Conservation (phyloP, 2,329 filamentous ascomycete species). For the Fusarium tupiense region DNA sequence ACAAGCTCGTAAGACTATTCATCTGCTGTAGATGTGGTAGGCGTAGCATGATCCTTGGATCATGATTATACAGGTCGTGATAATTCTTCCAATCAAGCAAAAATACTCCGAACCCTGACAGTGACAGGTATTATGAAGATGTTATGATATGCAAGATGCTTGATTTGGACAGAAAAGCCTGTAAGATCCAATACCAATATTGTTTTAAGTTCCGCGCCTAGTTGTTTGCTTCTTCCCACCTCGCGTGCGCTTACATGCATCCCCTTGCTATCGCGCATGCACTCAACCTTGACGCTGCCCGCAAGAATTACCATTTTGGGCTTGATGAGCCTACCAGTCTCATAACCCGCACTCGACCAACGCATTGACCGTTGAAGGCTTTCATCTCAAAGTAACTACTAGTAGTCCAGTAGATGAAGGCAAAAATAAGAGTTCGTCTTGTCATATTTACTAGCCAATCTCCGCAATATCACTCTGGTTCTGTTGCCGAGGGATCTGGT, state of each 20-base stretch:
- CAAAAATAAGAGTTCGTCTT: background rate
- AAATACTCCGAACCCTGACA: background rate
- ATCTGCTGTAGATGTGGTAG: background rate
- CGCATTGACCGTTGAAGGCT: conserved; percentile 1
- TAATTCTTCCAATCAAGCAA: background rate
- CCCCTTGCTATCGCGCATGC: conserved; percentile 8
- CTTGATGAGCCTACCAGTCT: conserved; percentile 2
- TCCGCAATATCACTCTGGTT: background rate
- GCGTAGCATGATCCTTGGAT: no score
- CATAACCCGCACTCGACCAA: background rate
- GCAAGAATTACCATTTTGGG: conserved; percentile 36
- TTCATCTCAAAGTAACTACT: background rate
- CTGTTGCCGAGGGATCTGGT: background rate
- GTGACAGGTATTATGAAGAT: background rate
- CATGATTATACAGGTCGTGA: no score
- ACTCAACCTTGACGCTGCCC: conserved; percentile 17
- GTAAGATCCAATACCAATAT: background rate
- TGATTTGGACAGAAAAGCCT: background rate
- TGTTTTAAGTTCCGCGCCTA: background rate
- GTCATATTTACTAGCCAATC: background rate
- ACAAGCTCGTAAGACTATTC: background rate
- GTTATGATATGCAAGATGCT: background rate
- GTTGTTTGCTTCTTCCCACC: background rate
- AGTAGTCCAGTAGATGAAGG: background rate
- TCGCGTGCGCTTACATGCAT: conserved; percentile 20